Base-by-base conservation (phyloP, 2,329 filamentous ascomycete species). In the Aspergillus ruber region DNA sequence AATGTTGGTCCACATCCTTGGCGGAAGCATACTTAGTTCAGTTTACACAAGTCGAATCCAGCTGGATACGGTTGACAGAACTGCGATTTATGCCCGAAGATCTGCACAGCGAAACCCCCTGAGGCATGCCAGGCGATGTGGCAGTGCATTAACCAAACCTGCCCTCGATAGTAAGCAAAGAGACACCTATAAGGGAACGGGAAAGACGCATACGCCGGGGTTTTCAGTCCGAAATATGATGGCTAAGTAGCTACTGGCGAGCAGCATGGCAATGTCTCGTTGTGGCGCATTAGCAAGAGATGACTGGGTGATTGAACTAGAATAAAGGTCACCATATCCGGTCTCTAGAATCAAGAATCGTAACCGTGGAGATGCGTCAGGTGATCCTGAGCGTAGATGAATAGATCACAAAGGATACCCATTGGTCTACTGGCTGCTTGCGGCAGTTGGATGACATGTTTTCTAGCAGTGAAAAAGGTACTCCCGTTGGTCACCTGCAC, bases 331-430 rank as follows among this genome's bases (percentile, higher is more conserved):
- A 10, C 69, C 54, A 55, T 69, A 53, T 51, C 78, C 68, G 65
- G 78, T 76, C 32, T 78, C 71, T 0, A 89, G 73, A 43, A 88
- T 68, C 59, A 81, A 83, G 72, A 88, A 84, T 88, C 85, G 65
- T 84, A 80, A 12, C 83, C 83, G 69, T 88, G 84, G 2, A 86
- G 63, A 64, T 88, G 83, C 66, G 87, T 83, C 0, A 84, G 82
- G 55, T 87, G 79, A 9, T 55, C 39, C 2, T 61, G 50, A 0
- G 54, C 18, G 8, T 57, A 36, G 4, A 45, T 1, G 57, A 61
- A 7, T 61, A 52, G 10, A 66, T 57, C 21, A 63, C 43, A 0
- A 65, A 23, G 23, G 61, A 63, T 0, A 56, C 50, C 63, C 63
- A 66, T 40, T 62, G 48, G 20, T 66, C 36, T 0, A 54, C 48